phyloP scores from a whole-genome alignment of 2,329 filamentous ascomycete genomes.

The Botrytis galanthina region DNA sequence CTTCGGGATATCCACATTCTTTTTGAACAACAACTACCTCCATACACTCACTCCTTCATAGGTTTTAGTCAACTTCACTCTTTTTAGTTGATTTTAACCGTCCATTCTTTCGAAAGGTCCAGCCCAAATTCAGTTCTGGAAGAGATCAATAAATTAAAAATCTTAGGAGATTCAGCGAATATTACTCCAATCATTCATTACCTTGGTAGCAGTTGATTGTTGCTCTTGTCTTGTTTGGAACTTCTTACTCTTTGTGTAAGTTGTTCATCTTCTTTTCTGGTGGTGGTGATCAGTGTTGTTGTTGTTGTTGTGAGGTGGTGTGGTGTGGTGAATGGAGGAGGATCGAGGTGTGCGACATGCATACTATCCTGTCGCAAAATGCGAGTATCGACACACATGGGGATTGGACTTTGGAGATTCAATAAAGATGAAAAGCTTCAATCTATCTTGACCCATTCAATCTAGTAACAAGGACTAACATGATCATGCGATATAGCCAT shows the following conservation, averaged over 20 bases:
- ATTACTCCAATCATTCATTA: slow-evolving; percentile 16
- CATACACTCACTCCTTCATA: slow-evolving; percentile 18
- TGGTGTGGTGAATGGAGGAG: background rate
- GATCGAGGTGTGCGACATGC: background rate
- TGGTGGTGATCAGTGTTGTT: background rate
- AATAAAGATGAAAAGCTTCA: background rate
- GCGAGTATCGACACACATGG: background rate
- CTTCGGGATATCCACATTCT: slow-evolving; percentile 38
- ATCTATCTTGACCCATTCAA: background rate
- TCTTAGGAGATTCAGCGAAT: slow-evolving; percentile 12
- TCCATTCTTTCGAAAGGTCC: slow-evolving; percentile 39
- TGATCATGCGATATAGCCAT: background rate
- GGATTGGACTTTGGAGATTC: background rate
- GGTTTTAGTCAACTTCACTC: slow-evolving; percentile 44
- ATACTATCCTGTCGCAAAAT: background rate
- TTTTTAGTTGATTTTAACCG: slow-evolving; percentile 42
- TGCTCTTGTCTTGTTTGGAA: slow-evolving; percentile 18
- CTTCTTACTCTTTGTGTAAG: slow-evolving; percentile 31
- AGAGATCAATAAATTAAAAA: background rate
- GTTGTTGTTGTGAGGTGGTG: background rate
- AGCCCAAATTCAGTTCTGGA: slow-evolving; percentile 4
- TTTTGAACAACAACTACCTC: slow-evolving; percentile 26
- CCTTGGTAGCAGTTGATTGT: slow-evolving; percentile 1
- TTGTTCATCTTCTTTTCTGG: slow-evolving; percentile 8
- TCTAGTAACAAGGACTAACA: slow-evolving; percentile 5